Evolutionary conservation across 306 rosid species (phyloP).

Genomic region (Purshia tridentata): DNA sequence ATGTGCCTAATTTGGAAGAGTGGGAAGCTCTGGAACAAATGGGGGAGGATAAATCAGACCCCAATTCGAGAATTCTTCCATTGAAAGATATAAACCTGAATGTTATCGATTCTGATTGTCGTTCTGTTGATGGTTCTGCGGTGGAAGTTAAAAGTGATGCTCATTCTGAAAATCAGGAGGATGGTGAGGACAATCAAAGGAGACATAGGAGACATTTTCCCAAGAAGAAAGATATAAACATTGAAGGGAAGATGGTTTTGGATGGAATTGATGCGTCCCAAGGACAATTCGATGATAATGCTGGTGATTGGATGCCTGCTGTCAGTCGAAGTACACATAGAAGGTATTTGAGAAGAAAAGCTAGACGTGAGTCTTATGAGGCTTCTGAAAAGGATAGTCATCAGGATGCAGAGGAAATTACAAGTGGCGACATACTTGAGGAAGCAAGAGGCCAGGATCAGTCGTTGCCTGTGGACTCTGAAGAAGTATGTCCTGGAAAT

Average conservation of each 20-base stretch:
- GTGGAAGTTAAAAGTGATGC: conserved; percentile 34
- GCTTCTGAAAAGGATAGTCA: conserved; percentile 46
- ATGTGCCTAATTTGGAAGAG: conserved; percentile 79
- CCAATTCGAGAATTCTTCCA: conserved; percentile 69
- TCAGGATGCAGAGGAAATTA: conserved; percentile 39
- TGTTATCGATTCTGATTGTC: conserved; percentile 44
- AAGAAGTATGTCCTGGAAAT: conserved; percentile 28
- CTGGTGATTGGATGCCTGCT: conserved; percentile 84
- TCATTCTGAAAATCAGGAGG: conserved; percentile 43
- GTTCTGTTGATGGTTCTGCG: conserved; percentile 35
- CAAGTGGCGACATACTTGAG: conserved; percentile 26
- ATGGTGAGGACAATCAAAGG: conserved; percentile 23
- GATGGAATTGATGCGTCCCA: conserved; percentile 82
- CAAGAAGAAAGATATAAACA: conserved; percentile 59
- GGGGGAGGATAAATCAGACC: conserved; percentile 39
- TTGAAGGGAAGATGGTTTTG: conserved; percentile 75
- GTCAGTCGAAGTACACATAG: conserved; percentile 90
- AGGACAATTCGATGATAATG: conserved; percentile 60
- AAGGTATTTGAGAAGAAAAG: conserved; percentile 74
- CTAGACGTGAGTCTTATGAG: conserved; percentile 57
- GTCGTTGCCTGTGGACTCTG: conserved; percentile 27
- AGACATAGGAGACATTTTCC: conserved; percentile 48
- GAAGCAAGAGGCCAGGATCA: conserved; percentile 35
- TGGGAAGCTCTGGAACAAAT: conserved; percentile 82
- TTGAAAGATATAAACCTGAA: conserved; percentile 72